Evolutionary conservation across 2,329 filamentous ascomycete genomes (phyloP).

Genomic region (Leptographium procerum): DNA sequence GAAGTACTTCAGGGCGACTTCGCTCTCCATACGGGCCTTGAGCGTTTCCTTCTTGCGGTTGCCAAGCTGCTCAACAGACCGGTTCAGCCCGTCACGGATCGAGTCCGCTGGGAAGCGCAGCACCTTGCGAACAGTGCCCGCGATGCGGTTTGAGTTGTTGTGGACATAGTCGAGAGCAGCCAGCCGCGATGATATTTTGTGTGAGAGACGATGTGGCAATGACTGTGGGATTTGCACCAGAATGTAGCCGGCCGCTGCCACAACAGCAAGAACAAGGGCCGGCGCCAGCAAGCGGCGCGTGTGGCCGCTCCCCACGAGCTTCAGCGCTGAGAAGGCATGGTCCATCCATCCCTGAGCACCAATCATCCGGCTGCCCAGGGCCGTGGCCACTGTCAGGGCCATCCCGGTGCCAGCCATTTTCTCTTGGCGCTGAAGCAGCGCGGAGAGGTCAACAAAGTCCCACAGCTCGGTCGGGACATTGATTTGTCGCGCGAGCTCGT

Average conservation of each 20-base stretch:
- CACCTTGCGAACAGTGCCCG: constrained; percentile 75
- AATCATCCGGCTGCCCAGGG: constrained; percentile 69
- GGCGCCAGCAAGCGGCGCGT: constrained; percentile 71
- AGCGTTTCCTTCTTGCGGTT: constrained; percentile 69
- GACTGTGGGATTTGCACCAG: constrained; percentile 81
- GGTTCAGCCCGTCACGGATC: constrained; percentile 70
- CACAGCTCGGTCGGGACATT: constrained; percentile 77
- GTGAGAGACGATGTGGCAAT: constrained; percentile 71
- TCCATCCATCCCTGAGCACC: constrained; percentile 85
- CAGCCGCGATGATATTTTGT: constrained; percentile 75
- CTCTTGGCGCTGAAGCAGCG: constrained; percentile 78
- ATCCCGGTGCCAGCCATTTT: constrained; percentile 91
- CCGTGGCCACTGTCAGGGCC: constrained; percentile 82
- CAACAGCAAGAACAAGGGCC: constrained; percentile 61
- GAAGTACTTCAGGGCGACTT: constrained; percentile 85
- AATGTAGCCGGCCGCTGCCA: constrained; percentile 68
- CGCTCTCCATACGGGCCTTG: constrained; percentile 72
- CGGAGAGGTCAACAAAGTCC: constrained; percentile 87
- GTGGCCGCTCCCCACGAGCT: constrained; percentile 70
- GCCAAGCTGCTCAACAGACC: constrained; percentile 74
- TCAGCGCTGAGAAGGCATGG: constrained; percentile 69
- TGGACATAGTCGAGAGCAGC: constrained; percentile 85
- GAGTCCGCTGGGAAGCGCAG: constrained; percentile 80
- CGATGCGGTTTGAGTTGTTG: constrained; percentile 73
- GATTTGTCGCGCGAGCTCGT: constrained; percentile 73